Evolutionary conservation across 768 basidiomycete species (phyloP).

Genomic region (Pleurotus sapidus): DNA sequence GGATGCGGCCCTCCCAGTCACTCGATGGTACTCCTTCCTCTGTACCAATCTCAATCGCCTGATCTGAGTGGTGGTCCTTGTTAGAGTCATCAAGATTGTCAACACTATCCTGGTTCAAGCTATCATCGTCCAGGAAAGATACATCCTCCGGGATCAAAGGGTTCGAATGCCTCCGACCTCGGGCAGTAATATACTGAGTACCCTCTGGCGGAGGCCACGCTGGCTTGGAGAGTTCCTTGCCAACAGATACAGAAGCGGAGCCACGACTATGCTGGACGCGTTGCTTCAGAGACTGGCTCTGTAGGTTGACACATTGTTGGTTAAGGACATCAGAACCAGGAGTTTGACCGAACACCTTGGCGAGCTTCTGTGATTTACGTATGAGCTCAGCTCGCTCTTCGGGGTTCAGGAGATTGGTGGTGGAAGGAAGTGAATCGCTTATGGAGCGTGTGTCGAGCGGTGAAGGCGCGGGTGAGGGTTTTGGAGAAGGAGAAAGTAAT

Average conservation of each 20-base stretch:
- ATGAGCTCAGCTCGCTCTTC: slow-evolving; percentile 71
- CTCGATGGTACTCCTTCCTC: slow-evolving; percentile 13
- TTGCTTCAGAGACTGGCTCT: slow-evolving; percentile 6
- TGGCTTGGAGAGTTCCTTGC: slow-evolving; percentile 11
- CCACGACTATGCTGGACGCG: slow-evolving; percentile 11
- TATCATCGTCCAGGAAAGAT: slow-evolving; percentile 26
- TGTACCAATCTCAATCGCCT: slow-evolving; percentile 8
- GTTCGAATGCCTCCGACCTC: slow-evolving; percentile 50
- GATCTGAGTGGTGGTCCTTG: slow-evolving; percentile 2
- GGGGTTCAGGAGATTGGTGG: slow-evolving; percentile 63
- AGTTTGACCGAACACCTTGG: slow-evolving; percentile 75
- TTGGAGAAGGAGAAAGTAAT: slow-evolving; percentile 9
- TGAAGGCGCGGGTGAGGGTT: neutral
- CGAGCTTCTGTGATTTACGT: slow-evolving; percentile 71
- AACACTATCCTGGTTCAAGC: neutral
- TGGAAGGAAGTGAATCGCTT: slow-evolving; percentile 43
- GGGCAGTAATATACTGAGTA: slow-evolving; percentile 22
- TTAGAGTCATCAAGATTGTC: slow-evolving; percentile 18
- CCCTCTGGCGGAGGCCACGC: slow-evolving; percentile 34
- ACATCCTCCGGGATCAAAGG: slow-evolving; percentile 50
- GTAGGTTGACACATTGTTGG: slow-evolving; percentile 15
- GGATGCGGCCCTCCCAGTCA: slow-evolving; percentile 15
- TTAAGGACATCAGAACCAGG: slow-evolving; percentile 46
- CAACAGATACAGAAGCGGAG: slow-evolving; percentile 20
- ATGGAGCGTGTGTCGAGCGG: slow-evolving; percentile 6